These are phyloP conservation scores for Chlorophyllum brunneum DNA, from an alignment of 768 basidiomycete genomes.

Conservation along the genomic window DNA sequence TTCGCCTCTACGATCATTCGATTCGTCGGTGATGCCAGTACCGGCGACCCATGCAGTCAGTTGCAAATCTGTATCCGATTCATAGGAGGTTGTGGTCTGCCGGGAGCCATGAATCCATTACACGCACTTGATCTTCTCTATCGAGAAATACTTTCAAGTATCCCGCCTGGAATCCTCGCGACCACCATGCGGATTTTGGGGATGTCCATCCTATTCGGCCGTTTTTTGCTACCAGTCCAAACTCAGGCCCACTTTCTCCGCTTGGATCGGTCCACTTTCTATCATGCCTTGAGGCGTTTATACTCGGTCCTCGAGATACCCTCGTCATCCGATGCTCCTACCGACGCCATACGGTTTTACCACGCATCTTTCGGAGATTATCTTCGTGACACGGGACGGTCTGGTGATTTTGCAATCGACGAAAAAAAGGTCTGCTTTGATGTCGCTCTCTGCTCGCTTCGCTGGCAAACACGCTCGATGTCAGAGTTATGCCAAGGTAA, in stretches of 20 bases:
- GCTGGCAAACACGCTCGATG: neutral
- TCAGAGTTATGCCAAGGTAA: neutral
- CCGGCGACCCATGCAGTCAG: neutral
- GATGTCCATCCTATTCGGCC: neutral
- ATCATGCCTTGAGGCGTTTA: neutral
- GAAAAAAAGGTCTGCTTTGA: neutral
- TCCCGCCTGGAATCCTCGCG: neutral
- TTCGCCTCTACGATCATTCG: neutral
- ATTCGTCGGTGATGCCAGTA: conserved; percentile 1
- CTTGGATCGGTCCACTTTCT: neutral
- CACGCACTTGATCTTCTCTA: conserved; percentile 4
- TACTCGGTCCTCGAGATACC: conserved; percentile 1
- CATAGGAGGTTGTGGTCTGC: no score
- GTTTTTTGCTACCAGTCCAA: neutral
- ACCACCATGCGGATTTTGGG: conserved; percentile 9
- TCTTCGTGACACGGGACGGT: neutral
- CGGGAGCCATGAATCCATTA: neutral
- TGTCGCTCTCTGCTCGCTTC: neutral
- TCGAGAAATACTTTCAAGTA: neutral
- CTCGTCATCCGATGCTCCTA: neutral
- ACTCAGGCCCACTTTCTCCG: neutral
- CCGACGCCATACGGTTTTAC: neutral
- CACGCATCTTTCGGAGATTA: conserved; percentile 1
- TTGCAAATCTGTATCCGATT: conserved; percentile 3
- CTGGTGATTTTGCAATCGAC: neutral